These are phyloP conservation scores for Blastobotrys buckinghamii DNA, from an alignment of 1,139 yeast species.

Conservation along the genomic window DNA sequence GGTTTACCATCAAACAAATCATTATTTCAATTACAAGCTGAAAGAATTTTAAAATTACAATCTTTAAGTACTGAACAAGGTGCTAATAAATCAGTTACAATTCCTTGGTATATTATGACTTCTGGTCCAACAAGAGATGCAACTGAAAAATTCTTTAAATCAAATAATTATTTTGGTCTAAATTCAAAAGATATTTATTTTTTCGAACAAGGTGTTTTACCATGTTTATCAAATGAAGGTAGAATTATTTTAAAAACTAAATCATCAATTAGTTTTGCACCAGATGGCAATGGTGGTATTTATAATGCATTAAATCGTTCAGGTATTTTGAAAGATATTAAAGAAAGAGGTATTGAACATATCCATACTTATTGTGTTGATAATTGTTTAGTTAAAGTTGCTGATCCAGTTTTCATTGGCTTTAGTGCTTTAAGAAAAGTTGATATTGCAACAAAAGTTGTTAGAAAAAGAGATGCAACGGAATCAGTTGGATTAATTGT, in stretches of 20 bases:
- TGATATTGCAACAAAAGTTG: slow-evolving; percentile 89
- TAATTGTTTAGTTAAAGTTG: slow-evolving; percentile 84
- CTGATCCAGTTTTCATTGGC: slow-evolving; percentile 91
- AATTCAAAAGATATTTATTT: slow-evolving; percentile 53
- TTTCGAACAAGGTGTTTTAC: slow-evolving; percentile 93
- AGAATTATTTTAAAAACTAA: slow-evolving; percentile 59
- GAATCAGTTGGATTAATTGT: slow-evolving; percentile 95
- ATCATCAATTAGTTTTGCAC: slow-evolving; percentile 66
- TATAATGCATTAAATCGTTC: slow-evolving; percentile 73
- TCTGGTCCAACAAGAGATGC: slow-evolving; percentile 77
- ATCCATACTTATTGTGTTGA: slow-evolving; percentile 97
- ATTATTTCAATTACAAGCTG: slow-evolving; percentile 90
- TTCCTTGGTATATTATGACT: slow-evolving; percentile 95
- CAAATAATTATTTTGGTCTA: slow-evolving; percentile 67
- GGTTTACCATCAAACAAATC: slow-evolving; percentile 79
- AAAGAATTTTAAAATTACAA: slow-evolving; percentile 64
- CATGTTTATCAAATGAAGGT: slow-evolving; percentile 76
- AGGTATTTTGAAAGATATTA: slow-evolving; percentile 63
- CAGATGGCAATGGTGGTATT: slow-evolving; percentile 98
- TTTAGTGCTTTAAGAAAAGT: slow-evolving; percentile 62
- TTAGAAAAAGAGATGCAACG: slow-evolving; percentile 78
- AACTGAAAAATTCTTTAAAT: slow-evolving; percentile 67
- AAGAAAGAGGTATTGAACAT: slow-evolving; percentile 69
- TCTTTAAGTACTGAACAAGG: slow-evolving; percentile 42
- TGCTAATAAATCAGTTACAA: slow-evolving; percentile 29